Conservation (phyloP, 495 filamentous ascomycete genomes). For the Neurospora sp. region DNA sequence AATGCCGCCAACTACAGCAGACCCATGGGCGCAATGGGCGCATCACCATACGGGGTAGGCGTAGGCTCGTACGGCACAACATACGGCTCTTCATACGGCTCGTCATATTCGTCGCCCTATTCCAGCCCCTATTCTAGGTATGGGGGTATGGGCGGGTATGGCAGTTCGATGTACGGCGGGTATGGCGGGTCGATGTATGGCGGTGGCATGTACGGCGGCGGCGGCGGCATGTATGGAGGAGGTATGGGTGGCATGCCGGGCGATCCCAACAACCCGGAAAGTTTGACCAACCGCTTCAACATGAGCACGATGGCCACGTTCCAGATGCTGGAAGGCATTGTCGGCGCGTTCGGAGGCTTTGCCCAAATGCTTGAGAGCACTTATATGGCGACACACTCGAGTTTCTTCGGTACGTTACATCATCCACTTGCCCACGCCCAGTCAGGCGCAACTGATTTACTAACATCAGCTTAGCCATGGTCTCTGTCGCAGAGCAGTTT, state of each 20-base stretch:
- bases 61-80: constrained; percentile 29
- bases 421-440: not conserved
- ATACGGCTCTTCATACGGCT: constrained; percentile 25
- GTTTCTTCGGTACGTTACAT: constrained; percentile 78
- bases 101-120: constrained; percentile 34
- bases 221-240: constrained; percentile 52
- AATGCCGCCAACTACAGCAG: constrained; percentile 73
- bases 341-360: constrained; percentile 96
- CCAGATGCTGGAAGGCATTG: constrained; percentile 96
- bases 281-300: constrained; percentile 79
- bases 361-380: constrained; percentile 99
- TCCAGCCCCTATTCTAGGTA: constrained; percentile 37
- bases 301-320: constrained; percentile 96
- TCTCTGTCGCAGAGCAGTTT: constrained; percentile 95
- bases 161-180: constrained; percentile 14
- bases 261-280: constrained; percentile 87
- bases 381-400: constrained; percentile 99
- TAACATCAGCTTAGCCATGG: constrained; percentile 64
- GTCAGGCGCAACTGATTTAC: not conserved
- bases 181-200: constrained; percentile 46
- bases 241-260: constrained; percentile 37
- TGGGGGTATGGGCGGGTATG: constrained; percentile 36
- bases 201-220: constrained; percentile 49
- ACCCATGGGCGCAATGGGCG: constrained; percentile 14
- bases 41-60: constrained; percentile 46